Evolutionary conservation across 345 rosid species (phyloP), one percentile per base, ranked within the genome.

Genomic region (Bruguiera sexangula): DNA sequence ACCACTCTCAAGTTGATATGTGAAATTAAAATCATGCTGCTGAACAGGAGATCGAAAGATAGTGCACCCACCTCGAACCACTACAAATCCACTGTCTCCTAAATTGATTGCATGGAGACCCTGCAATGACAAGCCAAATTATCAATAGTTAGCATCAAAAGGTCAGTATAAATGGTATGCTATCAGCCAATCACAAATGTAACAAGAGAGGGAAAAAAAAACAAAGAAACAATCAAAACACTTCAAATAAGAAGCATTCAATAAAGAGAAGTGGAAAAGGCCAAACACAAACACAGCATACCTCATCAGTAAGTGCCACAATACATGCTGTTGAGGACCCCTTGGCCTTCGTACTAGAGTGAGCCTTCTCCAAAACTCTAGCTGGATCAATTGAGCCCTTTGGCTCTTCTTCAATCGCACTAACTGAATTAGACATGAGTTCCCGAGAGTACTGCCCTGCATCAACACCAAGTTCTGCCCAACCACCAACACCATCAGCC

Each of bases 401-500:
- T 1, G 99, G 98, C 80, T 92, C 99, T 43, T 92, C 94, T 52
- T 72, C 87, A 67, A 92, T 80, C 57, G 96, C 97, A 75, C 75
- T 54, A 32, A 88, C 96, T 9, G 98, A 87, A 79, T 95, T 80
- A 58, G 93, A 90, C 99, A 95, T 92, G 73, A 95, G 96, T 76
- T 95, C 98, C 66, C 96, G 81, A 26, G 99, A 92, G 72, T 88
- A 95, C 55, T 0, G 71, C 71, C 99, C 99, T 18, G 99, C 62
- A 81, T 95, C 88, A 55, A 95, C 85, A 69, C 99, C 99, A 18
- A 78, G 85, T 76, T 85, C 95, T 16, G 98, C 99, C 99, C 99
- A 95, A 46, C 97, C 99, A 57, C 99, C 99, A 76, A 95, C 99
- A 62, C 98, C 99, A 80, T 95, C 99, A 32, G 99, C 99, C 76